Evolutionary conservation across 352 stramenopile species (phyloP).

Genomic region (Phytophthora palmivora): DNA sequence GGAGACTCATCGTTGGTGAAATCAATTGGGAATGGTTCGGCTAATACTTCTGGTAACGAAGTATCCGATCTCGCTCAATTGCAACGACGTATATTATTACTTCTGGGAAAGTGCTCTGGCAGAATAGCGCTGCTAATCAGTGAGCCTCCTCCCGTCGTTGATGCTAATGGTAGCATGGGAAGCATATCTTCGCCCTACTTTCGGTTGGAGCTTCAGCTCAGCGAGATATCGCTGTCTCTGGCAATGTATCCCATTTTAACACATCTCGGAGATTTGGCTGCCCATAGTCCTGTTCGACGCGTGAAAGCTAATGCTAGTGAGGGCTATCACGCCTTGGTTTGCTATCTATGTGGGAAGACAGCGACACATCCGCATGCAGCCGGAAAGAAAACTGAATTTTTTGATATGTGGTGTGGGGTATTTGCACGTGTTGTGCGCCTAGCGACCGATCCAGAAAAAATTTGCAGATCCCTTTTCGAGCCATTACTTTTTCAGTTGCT

Average conservation of each 20-base stretch:
- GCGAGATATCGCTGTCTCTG: conserved; percentile 47
- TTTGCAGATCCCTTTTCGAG: conserved; percentile 75
- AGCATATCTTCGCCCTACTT: conserved; percentile 42
- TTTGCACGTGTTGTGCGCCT: conserved; percentile 64
- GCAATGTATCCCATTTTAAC: conserved; percentile 56
- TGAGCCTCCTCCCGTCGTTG: conserved; percentile 22
- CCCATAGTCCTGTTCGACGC: conserved; percentile 56
- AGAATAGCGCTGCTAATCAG: conserved; percentile 58
- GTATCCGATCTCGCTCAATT: conserved; percentile 51
- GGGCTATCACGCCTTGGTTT: conserved; percentile 72
- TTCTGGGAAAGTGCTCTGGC: conserved; percentile 65
- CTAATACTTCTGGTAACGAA: conserved; percentile 17
- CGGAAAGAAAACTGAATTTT: conserved; percentile 71
- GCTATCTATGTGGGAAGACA: conserved; percentile 77
- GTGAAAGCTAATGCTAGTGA: conserved; percentile 73
- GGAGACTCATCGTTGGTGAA: conserved; percentile 14
- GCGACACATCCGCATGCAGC: conserved; percentile 64
- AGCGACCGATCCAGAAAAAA: conserved; percentile 73
- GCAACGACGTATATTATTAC: conserved; percentile 64
- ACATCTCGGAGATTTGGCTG: conserved; percentile 59
- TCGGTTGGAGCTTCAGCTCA: conserved; percentile 53
- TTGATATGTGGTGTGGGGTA: conserved; percentile 56
- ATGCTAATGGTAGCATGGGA: conserved; percentile 18
- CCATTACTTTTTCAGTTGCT: conserved; percentile 78
- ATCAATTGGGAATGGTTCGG: neutral